Evolutionary conservation across 148 eudicot species (phyloP), one percentile per base, ranked within the genome.

Genomic region (Rhododendron molle): DNA sequence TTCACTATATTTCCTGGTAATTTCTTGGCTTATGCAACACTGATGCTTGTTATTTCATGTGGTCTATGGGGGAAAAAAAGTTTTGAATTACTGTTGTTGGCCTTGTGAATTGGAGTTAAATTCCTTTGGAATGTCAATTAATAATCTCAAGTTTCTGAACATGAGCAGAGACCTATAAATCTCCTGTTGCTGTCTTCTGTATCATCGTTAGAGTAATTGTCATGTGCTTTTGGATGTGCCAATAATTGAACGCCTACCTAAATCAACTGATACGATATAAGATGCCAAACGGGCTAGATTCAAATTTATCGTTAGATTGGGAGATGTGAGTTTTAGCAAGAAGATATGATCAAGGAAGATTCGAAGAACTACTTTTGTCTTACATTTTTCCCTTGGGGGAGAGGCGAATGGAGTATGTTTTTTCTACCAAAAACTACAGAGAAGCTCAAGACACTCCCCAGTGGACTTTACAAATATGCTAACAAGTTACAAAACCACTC

Each of bases 1-100:
- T 89, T 89, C 78, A 81, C 88, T n/a, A 54, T 89, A 36, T 87
- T 87, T 78, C 81, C 89, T 62, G 89, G 91, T 89, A 87, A 85
- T 56, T 86, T 69, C 72, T 85, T 78, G 54, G 83, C 49, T 52
- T 62, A 44, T 82, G 47, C 15, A 15, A 18, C 62, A 23, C 34
- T 43, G 62, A 76, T 62, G 43, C 74, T 7, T 15, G 43, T 81
- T 71, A 56, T 16, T 54, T 30, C 21, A 20, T 32, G 74, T 36
- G 40, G 43, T 16, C 3, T 56, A 74, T 14, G 76, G 76, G 8
- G 38, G 4, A 54, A 56, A 34, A 34, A 47, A 43, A 36, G 16
- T 6, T 67, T 28, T 43, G n/a, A 80, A 49, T 32, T 21, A 54
- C 38, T 73, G 32, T 4, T 34, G 36, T 71, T 13, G 76, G 20